Conservation (phyloP, 352 stramenopile genomes). For the Blastocystis sp. region DNA sequence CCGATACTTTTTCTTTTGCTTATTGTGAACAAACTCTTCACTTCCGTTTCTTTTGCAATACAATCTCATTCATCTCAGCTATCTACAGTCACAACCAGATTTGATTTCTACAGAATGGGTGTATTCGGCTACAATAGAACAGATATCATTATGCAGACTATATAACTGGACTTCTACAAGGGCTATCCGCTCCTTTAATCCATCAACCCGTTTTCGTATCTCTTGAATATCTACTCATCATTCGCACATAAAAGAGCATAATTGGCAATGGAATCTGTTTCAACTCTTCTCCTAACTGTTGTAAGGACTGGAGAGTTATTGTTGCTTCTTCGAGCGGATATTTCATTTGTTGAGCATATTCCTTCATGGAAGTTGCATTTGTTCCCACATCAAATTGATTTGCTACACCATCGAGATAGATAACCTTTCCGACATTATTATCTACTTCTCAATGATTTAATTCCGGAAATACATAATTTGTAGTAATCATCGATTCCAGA, state of each 20-base stretch:
- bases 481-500: not conserved
- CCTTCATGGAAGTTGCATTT: not conserved
- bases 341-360: not conserved
- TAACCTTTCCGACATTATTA: not conserved
- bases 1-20: conserved; percentile 55
- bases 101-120: not conserved
- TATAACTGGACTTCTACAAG: not conserved
- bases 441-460: not conserved
- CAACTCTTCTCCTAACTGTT: not conserved
- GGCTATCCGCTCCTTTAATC: not conserved
- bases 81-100: conserved; percentile 10
- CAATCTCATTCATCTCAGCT: not conserved
- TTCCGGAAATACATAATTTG: not conserved
- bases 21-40: too few species aligned
- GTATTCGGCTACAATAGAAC: not conserved
- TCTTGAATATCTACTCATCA: not conserved
- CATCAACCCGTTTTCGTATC: not conserved
- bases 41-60: not conserved
- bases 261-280: not conserved
- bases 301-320: not conserved
- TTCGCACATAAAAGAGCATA: not conserved
- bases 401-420: not conserved
- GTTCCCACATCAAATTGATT: not conserved
- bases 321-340: not conserved
- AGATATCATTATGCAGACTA: not conserved